phyloP scores from a whole-genome alignment of 1,284 basidiomycete genomes.

The Melampsora americana region DNA sequence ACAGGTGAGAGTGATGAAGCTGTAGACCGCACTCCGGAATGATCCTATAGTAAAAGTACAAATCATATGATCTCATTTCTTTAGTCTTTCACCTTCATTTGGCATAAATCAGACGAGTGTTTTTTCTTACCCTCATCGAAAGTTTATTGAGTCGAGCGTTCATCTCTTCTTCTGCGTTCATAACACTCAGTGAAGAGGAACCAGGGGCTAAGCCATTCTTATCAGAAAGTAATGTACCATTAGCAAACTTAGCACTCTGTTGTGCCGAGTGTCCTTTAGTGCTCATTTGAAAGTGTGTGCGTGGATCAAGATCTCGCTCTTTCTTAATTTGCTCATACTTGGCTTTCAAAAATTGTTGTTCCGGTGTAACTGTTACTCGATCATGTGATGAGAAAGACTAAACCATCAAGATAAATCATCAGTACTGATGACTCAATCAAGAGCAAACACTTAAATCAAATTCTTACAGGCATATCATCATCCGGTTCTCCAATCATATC shows the following conservation, averaged over 20 bases:
- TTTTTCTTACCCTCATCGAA: slow-evolving; percentile 7
- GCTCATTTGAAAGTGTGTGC: slow-evolving; percentile 35
- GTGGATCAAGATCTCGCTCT: slow-evolving; percentile 36
- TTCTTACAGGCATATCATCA: slow-evolving; percentile 35
- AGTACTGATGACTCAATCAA: background rate
- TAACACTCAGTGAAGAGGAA: background rate
- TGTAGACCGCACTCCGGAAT: background rate
- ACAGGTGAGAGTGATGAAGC: slow-evolving; percentile 28
- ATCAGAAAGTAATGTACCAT: slow-evolving; percentile 14
- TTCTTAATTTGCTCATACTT: slow-evolving; percentile 36
- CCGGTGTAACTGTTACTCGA: slow-evolving; percentile 29
- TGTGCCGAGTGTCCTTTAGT: slow-evolving; percentile 24
- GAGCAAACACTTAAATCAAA: background rate
- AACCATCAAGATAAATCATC: background rate
- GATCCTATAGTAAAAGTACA: background rate
- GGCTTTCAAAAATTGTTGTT: slow-evolving; percentile 32
- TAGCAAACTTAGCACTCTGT: slow-evolving; percentile 26
- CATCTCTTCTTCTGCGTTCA: slow-evolving; percentile 33
- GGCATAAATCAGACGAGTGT: no score
- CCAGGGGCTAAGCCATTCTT: slow-evolving; percentile 3
- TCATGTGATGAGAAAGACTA: slow-evolving; percentile 26
- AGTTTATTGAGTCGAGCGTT: slow-evolving; percentile 27
- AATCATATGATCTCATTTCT: background rate
- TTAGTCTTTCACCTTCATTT: no score
- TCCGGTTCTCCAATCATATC: slow-evolving; percentile 44